Base-by-base conservation (phyloP, 148 eudicot species). In the Amaranthus cruentus region DNA sequence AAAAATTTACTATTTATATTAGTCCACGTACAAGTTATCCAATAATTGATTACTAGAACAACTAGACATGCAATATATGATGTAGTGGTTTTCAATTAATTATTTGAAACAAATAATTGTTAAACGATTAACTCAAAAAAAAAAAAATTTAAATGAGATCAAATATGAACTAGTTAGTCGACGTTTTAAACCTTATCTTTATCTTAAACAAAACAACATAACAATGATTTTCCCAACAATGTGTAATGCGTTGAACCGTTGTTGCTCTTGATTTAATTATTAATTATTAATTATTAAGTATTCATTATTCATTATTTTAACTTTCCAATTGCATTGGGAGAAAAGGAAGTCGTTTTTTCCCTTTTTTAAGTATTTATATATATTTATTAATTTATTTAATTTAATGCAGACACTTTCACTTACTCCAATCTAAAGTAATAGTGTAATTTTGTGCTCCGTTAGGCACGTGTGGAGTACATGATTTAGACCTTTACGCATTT, bases 211-310 rank as follows among this genome's bases (percentile, higher is more conserved):
- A 18, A 11, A 42, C 11, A 52, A 21, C 1, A 58, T 57, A 58
- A 43, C 42, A 76, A 51, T 48, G 7, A 62, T 71, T 64, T 77
- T 50, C 71, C 71, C 62, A 71, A 71, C 80, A 64, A 55, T 62
- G 49, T 65, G 58, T 71, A 56, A 77, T 71, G 75, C 80, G 51
- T 71, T 65, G 70, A 71, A 71, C 75, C 71, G 69, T 77, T 70
- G 64, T 64, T 63, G 62, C 54, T 77, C 54, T 53, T 71, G 9
- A 21, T 47, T 46, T 65, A 52, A 69, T 55, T 55, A 63, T 47
- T 11, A 4, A 11, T 43, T 54, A 62, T 49, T 49, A 57, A 71
- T 28, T 28, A 28, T 28, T 28, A 51, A 69, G 47, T 55, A 63
- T 47, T 11, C 2, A 11, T 43, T 54, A 62, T 49, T 49, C 65